A percentile compares a stretch with the other conserved stretches of the same genome.
Conservation (phyloP, 257 asterid genomes). For the Jasminum sambac region DNA sequence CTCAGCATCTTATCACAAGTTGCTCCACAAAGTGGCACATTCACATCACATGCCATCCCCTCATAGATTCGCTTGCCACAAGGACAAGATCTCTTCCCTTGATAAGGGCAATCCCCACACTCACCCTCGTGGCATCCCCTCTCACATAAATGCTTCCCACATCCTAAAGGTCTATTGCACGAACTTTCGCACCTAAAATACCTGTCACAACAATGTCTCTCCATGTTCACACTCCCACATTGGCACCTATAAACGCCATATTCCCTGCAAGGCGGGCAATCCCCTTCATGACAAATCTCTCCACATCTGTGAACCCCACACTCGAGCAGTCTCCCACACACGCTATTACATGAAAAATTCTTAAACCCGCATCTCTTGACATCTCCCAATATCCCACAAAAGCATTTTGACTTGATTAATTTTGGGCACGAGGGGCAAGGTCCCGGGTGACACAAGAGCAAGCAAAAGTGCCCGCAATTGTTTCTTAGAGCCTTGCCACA, state of each 20-base stretch:
- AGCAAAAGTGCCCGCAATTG: slow-evolving; percentile 79
- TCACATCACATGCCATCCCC: slow-evolving; percentile 82
- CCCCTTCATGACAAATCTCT: slow-evolving; percentile 76
- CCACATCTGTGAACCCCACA: slow-evolving; percentile 71
- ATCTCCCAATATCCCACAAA: slow-evolving; percentile 74
- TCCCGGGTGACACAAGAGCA: slow-evolving; percentile 87
- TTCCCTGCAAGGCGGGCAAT: slow-evolving; percentile 63
- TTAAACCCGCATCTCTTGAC: slow-evolving; percentile 86
- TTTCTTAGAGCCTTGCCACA: slow-evolving; percentile 68
- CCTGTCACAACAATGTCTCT: slow-evolving; percentile 75
- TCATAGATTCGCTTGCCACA: slow-evolving; percentile 79
- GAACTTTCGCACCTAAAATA: slow-evolving; percentile 64
- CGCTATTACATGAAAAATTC: slow-evolving; percentile 62
- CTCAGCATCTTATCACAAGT: slow-evolving; percentile 72
- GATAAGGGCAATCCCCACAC: slow-evolving; percentile 79
- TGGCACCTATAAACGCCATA: slow-evolving; percentile 59
- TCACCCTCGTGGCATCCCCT: slow-evolving; percentile 82
- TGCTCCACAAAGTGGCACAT: slow-evolving; percentile 71
- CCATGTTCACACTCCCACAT: slow-evolving; percentile 68
- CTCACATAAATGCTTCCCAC: slow-evolving; percentile 76
- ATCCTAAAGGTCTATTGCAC: slow-evolving; percentile 65
- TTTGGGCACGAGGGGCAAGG: slow-evolving; percentile 95
- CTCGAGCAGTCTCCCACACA: slow-evolving; percentile 52
- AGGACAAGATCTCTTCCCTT: slow-evolving; percentile 89
- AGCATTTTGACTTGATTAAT: slow-evolving; percentile 62